Evolutionary conservation across 371 early-diverging fungal species (phyloP).

Genomic region (Mucor sp.): DNA sequence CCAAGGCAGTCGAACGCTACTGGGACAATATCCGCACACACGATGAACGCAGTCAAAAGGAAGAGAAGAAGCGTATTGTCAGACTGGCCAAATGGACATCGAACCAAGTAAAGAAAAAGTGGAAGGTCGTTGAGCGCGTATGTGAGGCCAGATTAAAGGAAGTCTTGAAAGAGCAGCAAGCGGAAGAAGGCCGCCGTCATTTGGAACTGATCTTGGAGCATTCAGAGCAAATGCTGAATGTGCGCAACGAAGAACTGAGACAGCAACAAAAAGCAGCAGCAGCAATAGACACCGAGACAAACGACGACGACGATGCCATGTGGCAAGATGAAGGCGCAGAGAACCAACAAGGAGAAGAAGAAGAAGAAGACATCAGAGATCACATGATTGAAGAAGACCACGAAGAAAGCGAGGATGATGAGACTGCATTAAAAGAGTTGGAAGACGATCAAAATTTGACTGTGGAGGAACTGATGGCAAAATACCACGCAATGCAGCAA

Average conservation of each 20-base stretch:
- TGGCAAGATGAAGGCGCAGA: conserved; percentile 4
- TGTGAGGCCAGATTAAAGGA: conserved; percentile 62
- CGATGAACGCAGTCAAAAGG: conserved; percentile 49
- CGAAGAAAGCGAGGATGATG: conserved; percentile 32
- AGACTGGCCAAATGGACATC: conserved; percentile 69
- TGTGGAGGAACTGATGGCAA: conserved; percentile 59
- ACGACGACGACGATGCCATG: conserved; percentile 28
- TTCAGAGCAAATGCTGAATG: conserved; percentile 72
- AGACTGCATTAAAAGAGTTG: conserved; percentile 35
- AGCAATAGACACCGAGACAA: not conserved
- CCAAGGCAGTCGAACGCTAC: conserved; percentile 60
- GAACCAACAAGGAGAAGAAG: not conserved
- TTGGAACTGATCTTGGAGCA: conserved; percentile 72
- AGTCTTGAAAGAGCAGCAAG: conserved; percentile 61
- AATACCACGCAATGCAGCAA: conserved; percentile 28
- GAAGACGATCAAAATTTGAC: conserved; percentile 50
- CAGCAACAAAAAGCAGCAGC: not conserved
- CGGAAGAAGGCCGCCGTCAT: conserved; percentile 63
- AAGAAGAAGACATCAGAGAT: conserved; percentile 32
- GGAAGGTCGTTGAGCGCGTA: conserved; percentile 66
- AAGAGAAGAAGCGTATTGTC: conserved; percentile 55
- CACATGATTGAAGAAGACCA: conserved; percentile 35
- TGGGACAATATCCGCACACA: conserved; percentile 57
- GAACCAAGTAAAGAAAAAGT: conserved; percentile 66
- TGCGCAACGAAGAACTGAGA: conserved; percentile 57